Evolutionary conservation across 139 green algal genomes (phyloP), one percentile per base, ranked within the genome.

Genomic region (Microglena sp.): DNA sequence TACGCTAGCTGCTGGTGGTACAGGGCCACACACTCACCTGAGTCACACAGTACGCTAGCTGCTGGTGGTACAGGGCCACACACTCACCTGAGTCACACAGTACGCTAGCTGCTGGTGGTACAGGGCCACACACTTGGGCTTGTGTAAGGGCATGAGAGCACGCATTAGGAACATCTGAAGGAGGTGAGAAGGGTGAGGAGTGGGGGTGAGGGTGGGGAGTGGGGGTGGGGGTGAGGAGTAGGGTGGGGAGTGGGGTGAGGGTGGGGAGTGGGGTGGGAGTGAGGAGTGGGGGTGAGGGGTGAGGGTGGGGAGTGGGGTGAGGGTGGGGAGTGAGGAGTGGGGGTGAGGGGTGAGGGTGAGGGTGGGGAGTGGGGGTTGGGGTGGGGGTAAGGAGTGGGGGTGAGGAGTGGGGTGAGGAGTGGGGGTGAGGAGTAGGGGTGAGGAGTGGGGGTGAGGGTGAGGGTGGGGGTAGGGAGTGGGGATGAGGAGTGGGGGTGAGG

Each of bases 81-180:
- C n/a, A n/a, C 36, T 60, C 54, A 88, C 86, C 84, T 92, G 87
- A 15, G 93, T 98, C 15, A 99, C 85, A 75, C 93, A 99, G 68
- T 99, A 99, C 0, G 89, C 84, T 44, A 99, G 85, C 84, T 97
- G 92, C 81, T 97, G 92, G 66, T 99, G 93, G 79, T 98, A 99
- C 78, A 95, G 89, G 5, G 88, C 84, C 55, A 99, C 80, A 61
- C 93, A 96, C 73, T 97, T 98, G 33, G 93, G 93, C 76, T 99
- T 99, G 81, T 99, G 93, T 72, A 99, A 74, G 29, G 93, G 93
- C 80, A 99, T 87, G 26, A 99, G 82, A 24, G 93, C 93, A 7
- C 83, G 77, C 57, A 77, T 63, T 44, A 99, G 78, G 73, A 99
- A 99, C 31, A 79, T 60, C 84, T 92, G 80, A 69, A 71, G 5